Evolutionary conservation across 2,329 filamentous ascomycete species (phyloP), one percentile per base, ranked within the genome.

Genomic region (Colletotrichum spinosum): DNA sequence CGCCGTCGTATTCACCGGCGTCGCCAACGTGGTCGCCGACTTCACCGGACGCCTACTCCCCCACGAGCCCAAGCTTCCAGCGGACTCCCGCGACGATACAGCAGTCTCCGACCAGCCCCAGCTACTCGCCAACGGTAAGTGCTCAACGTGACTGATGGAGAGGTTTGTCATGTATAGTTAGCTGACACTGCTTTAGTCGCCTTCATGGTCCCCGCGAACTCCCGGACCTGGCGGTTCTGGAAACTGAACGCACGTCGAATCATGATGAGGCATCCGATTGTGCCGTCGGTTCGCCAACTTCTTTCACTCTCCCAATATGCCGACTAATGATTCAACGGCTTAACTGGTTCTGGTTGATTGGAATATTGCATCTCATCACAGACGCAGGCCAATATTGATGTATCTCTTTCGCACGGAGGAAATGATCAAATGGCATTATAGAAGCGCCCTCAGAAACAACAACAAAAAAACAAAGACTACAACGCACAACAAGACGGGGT

Each of bases 1-100:
- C 88, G 68, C 87, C 84, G n/a, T 84, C 83, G 4, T 91, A 90
- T 77, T 88, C 85, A 38, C 90, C 91, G 51, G 89, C 89, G 3
- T 93, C 91, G 54, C 91, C 91, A n/a, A 87, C 85, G 33, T 94
- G 92, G 81, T 94, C 92, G 61, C 92, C 92, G 3, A 92, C 91
- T 7, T 94, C 91, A 45, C 86, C 86, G 11, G 82, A 84, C 67
- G 81, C 83, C 2, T 90, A 90, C 78, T 89, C 87, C 53, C 87
- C 88, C 6, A 89, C 87, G 48, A 89, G 87, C 70, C 88, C 88
- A 37, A 82, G 81, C 65, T 89, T 87, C 84, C 81, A 84, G 70
- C 81, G 82, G 67, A 83, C 82, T 69, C 82, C 83, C 59, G 83
- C 86, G 70, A 78, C 84, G 62, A 25, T 25, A 25, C 81, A 84